Conservation (phyloP, 495 filamentous ascomycete genomes). For the Podospora didyma region DNA sequence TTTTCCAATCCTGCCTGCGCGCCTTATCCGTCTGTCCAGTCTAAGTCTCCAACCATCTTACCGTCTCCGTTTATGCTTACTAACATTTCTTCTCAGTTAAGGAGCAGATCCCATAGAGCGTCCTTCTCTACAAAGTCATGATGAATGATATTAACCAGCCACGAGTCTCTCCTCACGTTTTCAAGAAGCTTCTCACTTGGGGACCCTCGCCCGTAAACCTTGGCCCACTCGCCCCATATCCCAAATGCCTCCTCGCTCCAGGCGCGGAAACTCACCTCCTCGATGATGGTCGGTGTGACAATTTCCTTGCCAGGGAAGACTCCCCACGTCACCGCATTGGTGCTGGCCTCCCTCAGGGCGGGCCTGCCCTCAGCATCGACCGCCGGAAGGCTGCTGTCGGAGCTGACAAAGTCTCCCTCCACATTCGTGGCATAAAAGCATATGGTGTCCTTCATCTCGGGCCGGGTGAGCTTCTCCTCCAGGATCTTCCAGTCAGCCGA, state of each 20-base stretch:
- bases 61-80: too few relatives aligned
- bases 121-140: slow-evolving; percentile 70
- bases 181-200: slow-evolving; percentile 65
- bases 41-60: not conserved
- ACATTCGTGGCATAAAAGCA: slow-evolving; percentile 83
- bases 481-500: slow-evolving; percentile 63
- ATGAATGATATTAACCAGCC: slow-evolving; percentile 89
- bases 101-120: slow-evolving; percentile 59
- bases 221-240: slow-evolving; percentile 91
- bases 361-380: slow-evolving; percentile 6
- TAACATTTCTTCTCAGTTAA: slow-evolving; percentile 15
- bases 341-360: slow-evolving; percentile 47
- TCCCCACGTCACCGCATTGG: slow-evolving; percentile 97
- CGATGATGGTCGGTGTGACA: slow-evolving; percentile 94
- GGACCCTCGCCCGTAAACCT: slow-evolving; percentile 68
- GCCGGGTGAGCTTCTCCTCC: slow-evolving; percentile 52
- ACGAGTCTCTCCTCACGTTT: slow-evolving; percentile 60
- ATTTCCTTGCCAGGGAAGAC: slow-evolving; percentile 96
- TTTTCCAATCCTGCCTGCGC: too few relatives aligned
- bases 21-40: not conserved
- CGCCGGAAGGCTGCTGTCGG: slow-evolving; percentile 35
- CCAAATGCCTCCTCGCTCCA: slow-evolving; percentile 96
- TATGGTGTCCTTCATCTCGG: slow-evolving; percentile 57
- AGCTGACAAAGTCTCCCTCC: slow-evolving; percentile 66
- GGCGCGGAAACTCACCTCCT: slow-evolving; percentile 88